These are phyloP conservation scores for Vishniacozyma victoriae DNA, from an alignment of 768 basidiomycete genomes.

Conservation along the genomic window DNA sequence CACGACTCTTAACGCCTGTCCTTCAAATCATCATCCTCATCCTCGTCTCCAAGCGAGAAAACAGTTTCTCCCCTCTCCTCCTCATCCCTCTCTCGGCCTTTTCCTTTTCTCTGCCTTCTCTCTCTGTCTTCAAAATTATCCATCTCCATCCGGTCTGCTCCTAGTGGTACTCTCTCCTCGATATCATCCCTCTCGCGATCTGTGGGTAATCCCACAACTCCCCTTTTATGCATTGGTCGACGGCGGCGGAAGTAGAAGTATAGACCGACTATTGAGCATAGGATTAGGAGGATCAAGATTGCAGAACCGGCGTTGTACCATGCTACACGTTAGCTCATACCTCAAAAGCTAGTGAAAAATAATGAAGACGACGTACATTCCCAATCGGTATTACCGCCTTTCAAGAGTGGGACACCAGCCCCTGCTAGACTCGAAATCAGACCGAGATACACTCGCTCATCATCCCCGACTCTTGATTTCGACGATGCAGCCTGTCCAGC, in stretches of 20 bases:
- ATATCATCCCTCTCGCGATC: constrained; percentile 23
- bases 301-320: constrained; percentile 91
- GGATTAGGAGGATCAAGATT: constrained; percentile 70
- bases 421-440: constrained; percentile 47
- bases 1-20: too few species aligned
- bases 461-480: constrained; percentile 70
- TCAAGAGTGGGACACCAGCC: constrained; percentile 62
- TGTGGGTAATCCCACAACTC: constrained; percentile 29
- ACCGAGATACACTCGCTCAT: constrained; percentile 61
- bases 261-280: constrained; percentile 61
- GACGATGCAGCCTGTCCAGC: constrained; percentile 73
- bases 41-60: constrained; percentile 25
- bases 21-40: too few species aligned
- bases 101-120: constrained; percentile 46
- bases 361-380: constrained; percentile 57
- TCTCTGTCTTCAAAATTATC: constrained; percentile 59
- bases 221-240: constrained; percentile 11
- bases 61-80: constrained; percentile 31
- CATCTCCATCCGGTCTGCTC: constrained; percentile 52
- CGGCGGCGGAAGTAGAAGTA: constrained; percentile 72
- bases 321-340: constrained; percentile 51
- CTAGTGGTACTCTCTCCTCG: constrained; percentile 41
- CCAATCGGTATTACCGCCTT: constrained; percentile 67
- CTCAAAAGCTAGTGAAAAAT: constrained; percentile 24
- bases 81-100: constrained; percentile 21